Base-by-base conservation (phyloP, 805 yeast genomes). In the Saturnispora diversa region DNA sequence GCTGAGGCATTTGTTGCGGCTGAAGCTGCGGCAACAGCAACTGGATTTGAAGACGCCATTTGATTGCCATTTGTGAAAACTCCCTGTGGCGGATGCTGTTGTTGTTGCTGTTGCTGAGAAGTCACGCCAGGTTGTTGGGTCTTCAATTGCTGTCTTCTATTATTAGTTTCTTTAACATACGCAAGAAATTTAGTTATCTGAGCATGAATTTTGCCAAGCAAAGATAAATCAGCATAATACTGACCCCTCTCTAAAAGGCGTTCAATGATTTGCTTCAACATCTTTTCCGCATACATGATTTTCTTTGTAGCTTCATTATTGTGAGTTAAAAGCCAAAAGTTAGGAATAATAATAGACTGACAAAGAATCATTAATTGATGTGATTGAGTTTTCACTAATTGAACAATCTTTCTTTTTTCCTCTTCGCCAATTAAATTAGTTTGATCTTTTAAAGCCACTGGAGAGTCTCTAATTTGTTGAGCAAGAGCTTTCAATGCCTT, bases 161-260 rank as follows among this genome's bases (percentile, higher is more conserved):
- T 41, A 42, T 56, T 57, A 28, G 59, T 84, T 26, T 80, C 84
- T 44, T 77, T 75, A 47, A 86, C 86, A 58, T 75, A 82, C 39
- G 75, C 76, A 62, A 82, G 77, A 54, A 81, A 86, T 54, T 78
- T 75, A 41, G 78, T 82, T 42, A 84, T 77, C 51, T 86, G 94
- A 35, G 68, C 63, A 45, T 80, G 76, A 42, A 86, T 70, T 58
- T 78, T 80, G 32, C 76, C 84, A 39, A 84, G 64, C 30, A 84
- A 67, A 35, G 77, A 84, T 12, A 82, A 81, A n/a, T 76, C 74
- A 1, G 88, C 88, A 46, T 78, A 72, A 53, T 72, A 85, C 47
- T 75, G 68, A 10, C 60, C 59, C 5, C 51, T 47, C 25, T 47
- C 49, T 43, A 77, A 72, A 48, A 85, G 65, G 34, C 74, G 77